Percentiles rank a stretch among this genome's conserved stretches.
Conservation (phyloP, 1,139 yeast species). For the Taphrina flavorubra region DNA sequence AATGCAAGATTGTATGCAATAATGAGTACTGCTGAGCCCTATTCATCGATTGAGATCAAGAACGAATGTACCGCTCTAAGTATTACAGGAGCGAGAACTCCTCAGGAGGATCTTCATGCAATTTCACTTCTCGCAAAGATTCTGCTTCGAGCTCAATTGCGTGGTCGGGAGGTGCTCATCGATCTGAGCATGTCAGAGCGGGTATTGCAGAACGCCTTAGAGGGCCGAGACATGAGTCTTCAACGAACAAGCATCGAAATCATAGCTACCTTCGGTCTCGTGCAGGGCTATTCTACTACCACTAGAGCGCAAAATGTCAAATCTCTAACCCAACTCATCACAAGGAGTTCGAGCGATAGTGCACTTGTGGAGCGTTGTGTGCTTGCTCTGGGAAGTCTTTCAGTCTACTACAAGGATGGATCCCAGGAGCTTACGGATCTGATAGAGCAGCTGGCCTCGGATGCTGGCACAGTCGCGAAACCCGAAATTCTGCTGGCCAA, state of each 20-base stretch:
- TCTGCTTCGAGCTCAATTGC: conserved; percentile 6
- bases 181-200: conserved; percentile 3
- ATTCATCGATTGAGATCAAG: background rate
- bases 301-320: background rate
- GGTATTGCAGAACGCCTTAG: background rate
- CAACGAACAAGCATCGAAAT: background rate
- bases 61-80: background rate
- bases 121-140: conserved; percentile 2
- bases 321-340: background rate
- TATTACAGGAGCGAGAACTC: background rate
- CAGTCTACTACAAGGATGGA: background rate
- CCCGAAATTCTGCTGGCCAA: conserved; percentile 57
- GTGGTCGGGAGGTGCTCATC: background rate
- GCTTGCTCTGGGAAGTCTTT: conserved; percentile 10
- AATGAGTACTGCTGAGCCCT: background rate
- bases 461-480: conserved; percentile 3
- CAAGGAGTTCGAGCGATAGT: conserved; percentile 3
- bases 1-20: background rate
- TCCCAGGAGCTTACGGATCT: conserved; percentile 4
- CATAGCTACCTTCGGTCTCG: background rate
- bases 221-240: background rate
- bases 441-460: background rate
- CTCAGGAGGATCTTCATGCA: background rate
- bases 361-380: background rate
- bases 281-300: background rate